Evolutionary conservation across 192 early-diverging fungal genomes (phyloP), one percentile per base, ranked within the genome.

Genomic region (Backusella tuberculispora): DNA sequence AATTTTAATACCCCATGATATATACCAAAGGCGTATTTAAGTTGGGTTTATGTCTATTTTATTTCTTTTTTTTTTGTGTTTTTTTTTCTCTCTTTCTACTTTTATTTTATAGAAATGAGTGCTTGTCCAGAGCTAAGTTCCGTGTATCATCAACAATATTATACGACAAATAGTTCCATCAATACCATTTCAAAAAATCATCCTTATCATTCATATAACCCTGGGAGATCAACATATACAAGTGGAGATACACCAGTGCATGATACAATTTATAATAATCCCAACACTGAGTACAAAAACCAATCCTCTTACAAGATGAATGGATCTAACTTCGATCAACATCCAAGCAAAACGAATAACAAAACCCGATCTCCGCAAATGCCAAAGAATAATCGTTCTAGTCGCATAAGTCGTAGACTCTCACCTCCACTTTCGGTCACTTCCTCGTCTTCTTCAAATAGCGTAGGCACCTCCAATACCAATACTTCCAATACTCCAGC

Each of bases 51-150:
- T 66, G 46, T 63, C 60, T 44, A 29, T 71, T 53, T 60, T 67
- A 38, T 50, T 74, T 66, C 47, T 34, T 56, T 37, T 71, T 64
- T 14, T 42, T 38, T 46, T 45, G 26, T 71, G 3, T 43, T 63
- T 64, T 9, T 73, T 73, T 14, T 43, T 73, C 14, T 73, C 44
- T 19, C 42, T 26, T 44, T 38, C 56, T 43, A n/a, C 42, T 15
- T 26, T 63, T 26, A 43, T 43, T 40, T 73, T 63, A 19, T 41
- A 38, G 17, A 41, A 64, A 73, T 60, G 53, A 73, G 71, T 42
- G 60, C 71, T 12, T 60, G 46, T 63, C 26, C 71, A 64, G 71
- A 73, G 42, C 6, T 64, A 7, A 73, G 46, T 63, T 12, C 42
- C 6, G 26, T 43, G 13, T 64, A 73, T 63, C 38, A 71, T 71